Conservation (phyloP, 257 asterid species). For the Solanum paucissectum region DNA sequence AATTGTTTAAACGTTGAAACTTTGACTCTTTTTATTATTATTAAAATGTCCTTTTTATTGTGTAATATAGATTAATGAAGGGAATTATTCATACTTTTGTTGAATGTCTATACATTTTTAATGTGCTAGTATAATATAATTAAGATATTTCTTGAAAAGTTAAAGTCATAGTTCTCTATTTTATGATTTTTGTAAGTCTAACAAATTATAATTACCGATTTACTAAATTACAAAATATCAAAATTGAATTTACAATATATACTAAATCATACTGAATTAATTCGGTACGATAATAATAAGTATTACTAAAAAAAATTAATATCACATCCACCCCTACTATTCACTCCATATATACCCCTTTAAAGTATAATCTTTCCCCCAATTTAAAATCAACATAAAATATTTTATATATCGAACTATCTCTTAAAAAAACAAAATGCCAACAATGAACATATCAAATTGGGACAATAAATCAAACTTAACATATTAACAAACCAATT, state of each 20-base stretch:
- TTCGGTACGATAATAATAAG: neutral
- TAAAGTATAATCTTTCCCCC: rapidly evolving
- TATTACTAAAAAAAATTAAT: neutral
- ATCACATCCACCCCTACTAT: neutral
- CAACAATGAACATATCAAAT: neutral
- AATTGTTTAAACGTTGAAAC: neutral
- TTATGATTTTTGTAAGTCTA: rapidly evolving
- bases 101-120: too few species aligned
- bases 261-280: neutral
- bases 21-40: too few species aligned
- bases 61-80: neutral
- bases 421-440: neutral
- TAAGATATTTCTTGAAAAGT: neutral
- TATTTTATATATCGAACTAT: neutral
- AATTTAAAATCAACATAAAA: neutral
- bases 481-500: neutral
- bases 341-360: neutral
- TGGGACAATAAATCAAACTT: neutral
- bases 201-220: neutral
- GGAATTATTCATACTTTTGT: neutral
- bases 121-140: neutral
- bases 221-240: neutral
- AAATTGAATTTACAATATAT: neutral
- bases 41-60: neutral
- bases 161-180: rapidly evolving